Percentiles rank a stretch among this genome's conserved stretches.
Evolutionary conservation across 306 rosid species (phyloP).

Genomic region (Cicer arietinum): DNA sequence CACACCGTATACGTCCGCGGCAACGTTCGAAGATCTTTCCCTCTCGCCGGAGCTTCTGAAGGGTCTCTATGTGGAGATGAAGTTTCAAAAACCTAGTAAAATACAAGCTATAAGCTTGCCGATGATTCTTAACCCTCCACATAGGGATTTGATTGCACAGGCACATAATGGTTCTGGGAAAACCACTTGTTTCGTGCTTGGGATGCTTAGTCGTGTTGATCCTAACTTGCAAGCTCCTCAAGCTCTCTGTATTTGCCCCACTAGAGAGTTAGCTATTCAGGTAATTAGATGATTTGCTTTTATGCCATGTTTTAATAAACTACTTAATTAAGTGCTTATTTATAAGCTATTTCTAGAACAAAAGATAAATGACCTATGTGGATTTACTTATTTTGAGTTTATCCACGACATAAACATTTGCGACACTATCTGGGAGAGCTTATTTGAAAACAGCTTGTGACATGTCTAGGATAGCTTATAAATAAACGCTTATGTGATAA

Average conservation of each 20-base stretch:
- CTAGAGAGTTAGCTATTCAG: conserved; percentile 92
- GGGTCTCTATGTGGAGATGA: conserved; percentile 89
- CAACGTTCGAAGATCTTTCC: conserved; percentile 69
- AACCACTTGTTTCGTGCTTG: conserved; percentile 94
- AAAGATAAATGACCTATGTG: no score
- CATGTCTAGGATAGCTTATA: no score
- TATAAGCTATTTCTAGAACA: not conserved
- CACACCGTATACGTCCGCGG: conserved; percentile 86
- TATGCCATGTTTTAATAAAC: not conserved
- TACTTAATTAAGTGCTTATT: not conserved
- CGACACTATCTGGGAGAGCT: no score
- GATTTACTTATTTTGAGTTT: no score
- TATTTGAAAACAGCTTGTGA: not conserved
- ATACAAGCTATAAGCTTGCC: conserved; percentile 89
- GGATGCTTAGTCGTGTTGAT: conserved; percentile 91
- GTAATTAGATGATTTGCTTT: conserved; percentile 39
- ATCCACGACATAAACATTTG: no score
- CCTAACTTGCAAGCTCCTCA: conserved; percentile 73
- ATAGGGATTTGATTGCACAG: conserved; percentile 82
- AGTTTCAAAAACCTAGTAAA: conserved; percentile 84
- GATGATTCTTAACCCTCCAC: conserved; percentile 82
- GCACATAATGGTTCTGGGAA: conserved; percentile 97
- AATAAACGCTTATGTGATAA: no score
- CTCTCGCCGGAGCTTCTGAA: conserved; percentile 72
- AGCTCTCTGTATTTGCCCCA: conserved; percentile 91